phyloP scores from a whole-genome alignment of 495 filamentous ascomycete species.

The Jackrogersella minutella region DNA sequence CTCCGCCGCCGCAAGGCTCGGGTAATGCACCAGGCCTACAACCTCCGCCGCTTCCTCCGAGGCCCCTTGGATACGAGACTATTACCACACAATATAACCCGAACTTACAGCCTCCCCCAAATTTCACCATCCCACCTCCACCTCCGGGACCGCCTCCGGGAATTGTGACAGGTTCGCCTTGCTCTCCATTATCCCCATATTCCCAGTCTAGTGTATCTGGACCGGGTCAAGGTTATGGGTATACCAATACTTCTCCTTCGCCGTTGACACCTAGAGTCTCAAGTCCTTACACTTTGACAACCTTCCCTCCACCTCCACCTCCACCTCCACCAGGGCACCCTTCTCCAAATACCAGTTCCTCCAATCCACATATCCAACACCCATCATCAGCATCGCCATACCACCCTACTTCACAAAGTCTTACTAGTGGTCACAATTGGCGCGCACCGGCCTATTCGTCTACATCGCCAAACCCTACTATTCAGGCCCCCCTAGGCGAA shows the following conservation, averaged over 20 bases:
- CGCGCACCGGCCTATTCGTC: neutral
- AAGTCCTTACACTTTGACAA: slow-evolving; percentile 5
- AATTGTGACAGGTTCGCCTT: neutral
- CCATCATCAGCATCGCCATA: slow-evolving; percentile 1
- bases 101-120: neutral
- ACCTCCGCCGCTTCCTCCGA: slow-evolving; percentile 34
- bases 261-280: neutral
- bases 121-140: slow-evolving; percentile 19
- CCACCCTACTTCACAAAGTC: neutral
- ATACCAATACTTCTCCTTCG: neutral
- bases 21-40: neutral
- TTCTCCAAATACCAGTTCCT: slow-evolving; percentile 4
- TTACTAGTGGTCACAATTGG: neutral
- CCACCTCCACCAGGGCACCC: slow-evolving; percentile 28
- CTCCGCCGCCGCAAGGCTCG: slow-evolving; percentile 20
- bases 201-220: neutral
- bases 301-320: slow-evolving; percentile 23
- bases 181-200: neutral
- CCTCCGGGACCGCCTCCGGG: slow-evolving; percentile 16
- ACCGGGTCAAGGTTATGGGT: neutral
- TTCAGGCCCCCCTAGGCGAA: neutral
- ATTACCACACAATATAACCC: neutral
- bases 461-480: neutral
- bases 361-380: neutral
- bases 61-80: slow-evolving; percentile 27